Evolutionary conservation across 2,329 filamentous ascomycete species (phyloP), one percentile per base, ranked within the genome.

Genomic region (Fusarium fujikuroi): DNA sequence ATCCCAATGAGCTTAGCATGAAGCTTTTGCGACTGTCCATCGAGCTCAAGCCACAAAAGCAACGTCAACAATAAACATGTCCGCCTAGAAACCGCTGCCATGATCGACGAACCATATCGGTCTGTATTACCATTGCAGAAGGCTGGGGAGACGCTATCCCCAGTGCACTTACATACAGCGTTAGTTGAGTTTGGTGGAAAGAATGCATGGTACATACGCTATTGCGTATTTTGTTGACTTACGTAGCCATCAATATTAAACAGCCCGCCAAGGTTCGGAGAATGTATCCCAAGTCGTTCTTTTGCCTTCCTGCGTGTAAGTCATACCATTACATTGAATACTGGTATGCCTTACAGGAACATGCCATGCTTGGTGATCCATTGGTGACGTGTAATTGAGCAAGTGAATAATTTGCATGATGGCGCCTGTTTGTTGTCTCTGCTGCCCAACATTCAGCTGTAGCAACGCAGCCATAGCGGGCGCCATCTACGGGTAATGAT

Each of bases 401-500:
- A 36, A 44, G 40, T 56, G 28, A 60, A 60, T 53, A 60, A 56
- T 36, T 50, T 60, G 65, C 60, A 69, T 72, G 40, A 42, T 58
- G 42, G 46, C 52, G 46, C 39, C 30, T 68, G 46, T 62, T 61
- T 66, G 49, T 63, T 68, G 54, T 68, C 54, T 43, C 46, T 70
- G 34, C 15, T 49, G 39, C 52, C 46, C 52, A 60, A 60, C 34
- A 25, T 67, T 67, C 58, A 67, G 70, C 70, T 50, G 49, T 42
- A 67, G 66, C 57, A 73, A 71, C 66, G 56, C 63, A 71, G 70
- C 56, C 57, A 68, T 57, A 56, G 59, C 47, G 46, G 39, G 47
- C 70, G 60, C 70, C 63, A 64, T 56, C 54, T 53, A 71, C 66
- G 70, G 70, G 54, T 64, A 56, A 43, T 49, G 57, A 68, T 74